These are phyloP conservation scores for Lactarius quietus DNA, from an alignment of 768 basidiomycete species.

Conservation along the genomic window DNA sequence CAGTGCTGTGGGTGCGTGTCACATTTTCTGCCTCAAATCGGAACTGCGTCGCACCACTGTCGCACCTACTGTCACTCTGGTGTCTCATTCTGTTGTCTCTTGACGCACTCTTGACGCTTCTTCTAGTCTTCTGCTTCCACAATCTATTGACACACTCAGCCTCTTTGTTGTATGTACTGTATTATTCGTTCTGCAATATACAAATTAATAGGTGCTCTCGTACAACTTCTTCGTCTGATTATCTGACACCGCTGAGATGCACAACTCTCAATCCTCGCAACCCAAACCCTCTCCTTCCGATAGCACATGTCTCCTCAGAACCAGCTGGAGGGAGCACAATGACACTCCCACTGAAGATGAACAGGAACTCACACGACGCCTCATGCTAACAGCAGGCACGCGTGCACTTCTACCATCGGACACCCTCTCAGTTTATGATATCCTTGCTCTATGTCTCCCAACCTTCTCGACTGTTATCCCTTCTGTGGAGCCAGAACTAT, in stretches of 20 bases:
- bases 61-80: too few species aligned
- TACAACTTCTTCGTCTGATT: not conserved
- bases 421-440: not conserved
- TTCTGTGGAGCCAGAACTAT: not conserved
- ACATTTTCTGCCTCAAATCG: too few species aligned
- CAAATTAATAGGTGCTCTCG: not conserved
- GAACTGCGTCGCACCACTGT: too few species aligned
- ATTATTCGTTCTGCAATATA: not conserved
- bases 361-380: not conserved
- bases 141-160: too few species aligned
- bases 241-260: not conserved
- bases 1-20: too few species aligned
- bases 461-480: not conserved
- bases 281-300: not conserved
- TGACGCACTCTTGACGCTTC: too few species aligned
- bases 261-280: not conserved
- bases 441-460: not conserved
- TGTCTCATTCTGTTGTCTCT: too few species aligned
- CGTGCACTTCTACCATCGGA: not conserved
- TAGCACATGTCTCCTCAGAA: too few species aligned
- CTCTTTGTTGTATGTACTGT: not conserved
- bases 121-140: too few species aligned
- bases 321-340: too few species aligned
- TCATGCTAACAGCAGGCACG: not conserved
- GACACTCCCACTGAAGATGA: not conserved